Evolutionary conservation across 495 filamentous ascomycete genomes (phyloP).

Genomic region (Evernia prunastri): DNA sequence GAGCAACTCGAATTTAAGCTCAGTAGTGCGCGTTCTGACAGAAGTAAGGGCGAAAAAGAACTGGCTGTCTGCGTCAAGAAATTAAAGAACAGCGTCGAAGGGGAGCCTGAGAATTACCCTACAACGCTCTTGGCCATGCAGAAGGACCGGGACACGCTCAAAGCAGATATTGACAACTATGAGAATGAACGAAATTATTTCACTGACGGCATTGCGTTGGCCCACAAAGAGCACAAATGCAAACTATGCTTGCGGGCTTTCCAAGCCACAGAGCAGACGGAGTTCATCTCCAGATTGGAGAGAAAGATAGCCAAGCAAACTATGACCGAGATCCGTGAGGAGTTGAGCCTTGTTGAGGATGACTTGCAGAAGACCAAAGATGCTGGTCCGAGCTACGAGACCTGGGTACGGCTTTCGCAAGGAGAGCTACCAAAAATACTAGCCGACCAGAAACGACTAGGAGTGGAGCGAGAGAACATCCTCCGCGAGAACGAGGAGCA

Average conservation of each 20-base stretch:
- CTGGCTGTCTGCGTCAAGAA: slow-evolving; percentile 50
- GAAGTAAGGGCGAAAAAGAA: slow-evolving; percentile 59
- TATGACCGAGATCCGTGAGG: slow-evolving; percentile 47
- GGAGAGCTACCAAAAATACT: slow-evolving; percentile 65
- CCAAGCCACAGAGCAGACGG: slow-evolving; percentile 52
- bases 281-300: slow-evolving; percentile 55
- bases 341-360: slow-evolving; percentile 46
- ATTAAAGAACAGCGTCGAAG: slow-evolving; percentile 44
- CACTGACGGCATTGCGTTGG: slow-evolving; percentile 49
- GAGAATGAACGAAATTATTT: slow-evolving; percentile 59
- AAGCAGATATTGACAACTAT: slow-evolving; percentile 57
- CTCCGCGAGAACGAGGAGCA: slow-evolving; percentile 64
- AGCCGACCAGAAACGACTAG: slow-evolving; percentile 51
- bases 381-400: slow-evolving; percentile 62
- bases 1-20: slow-evolving; percentile 74
- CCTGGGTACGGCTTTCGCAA: slow-evolving; percentile 58
- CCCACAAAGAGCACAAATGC: slow-evolving; percentile 59
- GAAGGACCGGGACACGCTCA: slow-evolving; percentile 51
- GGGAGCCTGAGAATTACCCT: slow-evolving; percentile 49
- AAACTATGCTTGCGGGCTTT: slow-evolving; percentile 63
- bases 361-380: slow-evolving; percentile 51
- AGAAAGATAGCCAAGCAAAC: slow-evolving; percentile 50
- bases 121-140: slow-evolving; percentile 51
- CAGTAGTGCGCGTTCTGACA: slow-evolving; percentile 43
- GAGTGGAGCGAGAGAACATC: slow-evolving; percentile 51